These are phyloP conservation scores for Zygotorulaspora sp. DNA, from an alignment of 805 yeast species.

Conservation along the genomic window DNA sequence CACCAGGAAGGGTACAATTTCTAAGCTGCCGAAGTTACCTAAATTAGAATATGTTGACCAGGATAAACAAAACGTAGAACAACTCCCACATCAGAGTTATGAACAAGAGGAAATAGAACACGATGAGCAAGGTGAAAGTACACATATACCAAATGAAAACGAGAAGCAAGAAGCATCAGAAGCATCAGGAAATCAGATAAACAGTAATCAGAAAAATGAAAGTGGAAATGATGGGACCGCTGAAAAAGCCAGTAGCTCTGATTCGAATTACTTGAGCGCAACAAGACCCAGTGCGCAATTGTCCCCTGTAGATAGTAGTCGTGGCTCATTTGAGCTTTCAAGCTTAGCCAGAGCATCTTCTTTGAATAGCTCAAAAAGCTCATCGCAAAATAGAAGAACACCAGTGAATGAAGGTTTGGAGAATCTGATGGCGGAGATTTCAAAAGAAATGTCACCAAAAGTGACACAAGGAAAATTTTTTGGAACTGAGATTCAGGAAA, in stretches of 20 bases:
- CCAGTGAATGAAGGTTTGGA: constrained; percentile 31
- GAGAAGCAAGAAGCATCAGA: too few relatives aligned
- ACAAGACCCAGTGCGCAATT: constrained; percentile 5
- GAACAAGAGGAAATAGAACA: constrained; percentile 2
- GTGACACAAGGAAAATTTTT: constrained; percentile 3
- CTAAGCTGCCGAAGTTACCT: constrained; percentile 27
- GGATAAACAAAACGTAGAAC: constrained; percentile 1
- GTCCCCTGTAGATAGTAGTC: constrained; percentile 4
- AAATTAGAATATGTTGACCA: constrained; percentile 21
- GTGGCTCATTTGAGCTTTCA: constrained; percentile 4
- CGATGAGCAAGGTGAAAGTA: neutral
- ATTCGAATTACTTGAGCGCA: neutral
- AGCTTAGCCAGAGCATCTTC: constrained; percentile 4
- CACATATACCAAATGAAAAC: neutral
- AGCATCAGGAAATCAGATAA: too few relatives aligned
- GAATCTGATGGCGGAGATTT: constrained; percentile 30
- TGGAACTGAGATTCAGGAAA: neutral
- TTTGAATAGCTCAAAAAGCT: constrained; percentile 9
- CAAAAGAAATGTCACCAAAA: constrained; percentile 32
- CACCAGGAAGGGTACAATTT: constrained; percentile 6
- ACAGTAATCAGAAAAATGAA: too few relatives aligned
- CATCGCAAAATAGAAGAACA: constrained; percentile 8
- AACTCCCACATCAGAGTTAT: too few relatives aligned
- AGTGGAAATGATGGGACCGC: neutral
- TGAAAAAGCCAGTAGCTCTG: neutral